These are phyloP conservation scores for Pittosporum tobira DNA, from an alignment of 129 eudicot genomes.

Conservation along the genomic window DNA sequence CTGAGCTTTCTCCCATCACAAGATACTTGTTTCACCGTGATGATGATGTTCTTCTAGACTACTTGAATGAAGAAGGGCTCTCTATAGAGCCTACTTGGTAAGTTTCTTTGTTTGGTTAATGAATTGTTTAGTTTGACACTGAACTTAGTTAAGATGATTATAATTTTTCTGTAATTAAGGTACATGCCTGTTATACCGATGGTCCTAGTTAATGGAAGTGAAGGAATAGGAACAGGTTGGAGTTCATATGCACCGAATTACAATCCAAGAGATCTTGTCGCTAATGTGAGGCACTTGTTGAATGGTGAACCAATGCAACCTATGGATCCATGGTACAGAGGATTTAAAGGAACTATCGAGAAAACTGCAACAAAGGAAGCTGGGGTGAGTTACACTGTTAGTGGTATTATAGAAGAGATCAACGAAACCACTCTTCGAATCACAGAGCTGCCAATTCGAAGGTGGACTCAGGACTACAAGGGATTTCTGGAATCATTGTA, in stretches of 20 bases:
- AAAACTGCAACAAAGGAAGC: conserved; percentile 55
- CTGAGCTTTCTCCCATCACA: conserved; percentile 54
- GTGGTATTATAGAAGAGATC: conserved; percentile 59
- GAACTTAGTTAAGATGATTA: neutral
- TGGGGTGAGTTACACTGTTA: conserved; percentile 45
- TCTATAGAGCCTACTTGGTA: conserved; percentile 82
- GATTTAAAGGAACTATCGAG: conserved; percentile 67
- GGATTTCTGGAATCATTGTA: conserved; percentile 53
- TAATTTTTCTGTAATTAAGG: conserved; percentile 29
- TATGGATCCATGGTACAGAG: conserved; percentile 95
- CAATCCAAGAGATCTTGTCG: conserved; percentile 70
- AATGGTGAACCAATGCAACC: conserved; percentile 62
- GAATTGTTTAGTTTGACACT: neutral
- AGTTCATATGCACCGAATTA: conserved; percentile 81
- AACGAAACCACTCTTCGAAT: conserved; percentile 43
- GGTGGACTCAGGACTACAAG: conserved; percentile 93
- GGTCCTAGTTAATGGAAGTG: conserved; percentile 90
- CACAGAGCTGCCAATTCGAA: conserved; percentile 73
- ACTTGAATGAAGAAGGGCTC: conserved; percentile 82
- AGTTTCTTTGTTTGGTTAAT: neutral
- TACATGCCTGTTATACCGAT: conserved; percentile 73
- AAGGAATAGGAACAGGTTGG: conserved; percentile 99
- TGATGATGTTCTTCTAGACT: conserved; percentile 69
- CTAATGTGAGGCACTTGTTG: conserved; percentile 54
- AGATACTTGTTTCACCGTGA: conserved; percentile 66